Percentiles rank a stretch among this genome's conserved stretches.
These are phyloP conservation scores for Oehlia diaphana DNA, from an alignment of 192 early-diverging fungal species.

Conservation along the genomic window DNA sequence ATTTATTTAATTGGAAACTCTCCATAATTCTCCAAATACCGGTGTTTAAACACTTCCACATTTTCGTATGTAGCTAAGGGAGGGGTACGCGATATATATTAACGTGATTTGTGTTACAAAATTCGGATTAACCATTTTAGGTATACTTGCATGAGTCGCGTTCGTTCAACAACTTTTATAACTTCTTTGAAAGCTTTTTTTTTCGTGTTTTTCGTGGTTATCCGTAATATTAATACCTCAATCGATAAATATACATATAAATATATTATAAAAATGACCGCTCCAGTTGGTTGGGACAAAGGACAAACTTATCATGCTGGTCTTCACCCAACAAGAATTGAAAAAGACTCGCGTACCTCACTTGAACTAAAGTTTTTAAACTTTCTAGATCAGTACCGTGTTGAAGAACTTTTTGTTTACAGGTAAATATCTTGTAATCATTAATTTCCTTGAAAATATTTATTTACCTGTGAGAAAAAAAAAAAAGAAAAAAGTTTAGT, in stretches of 20 bases:
- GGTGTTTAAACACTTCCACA: too few relatives aligned
- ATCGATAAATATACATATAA: too few relatives aligned
- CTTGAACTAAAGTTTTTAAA: conserved; percentile 69
- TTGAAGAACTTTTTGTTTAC: conserved; percentile 84
- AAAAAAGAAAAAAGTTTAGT: too few relatives aligned
- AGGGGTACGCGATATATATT: too few relatives aligned
- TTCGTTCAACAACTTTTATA: background rate
- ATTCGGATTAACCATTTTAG: background rate
- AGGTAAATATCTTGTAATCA: conserved; percentile 44
- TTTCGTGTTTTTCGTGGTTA: background rate
- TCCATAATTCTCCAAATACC: too few relatives aligned
- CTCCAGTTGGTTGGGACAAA: conserved; percentile 79
- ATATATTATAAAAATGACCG: conserved; percentile 16
- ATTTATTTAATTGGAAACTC: too few relatives aligned
- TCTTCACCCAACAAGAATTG: conserved; percentile 60
- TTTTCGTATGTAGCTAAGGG: too few relatives aligned
- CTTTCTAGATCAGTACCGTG: conserved; percentile 85
- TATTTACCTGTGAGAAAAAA: too few relatives aligned
- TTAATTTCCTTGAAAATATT: too few relatives aligned
- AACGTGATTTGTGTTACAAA: too few relatives aligned
- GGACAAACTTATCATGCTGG: conserved; percentile 73
- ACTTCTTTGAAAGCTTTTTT: background rate
- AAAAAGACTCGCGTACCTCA: conserved; percentile 56
- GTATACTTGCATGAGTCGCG: background rate
- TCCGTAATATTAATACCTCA: too few relatives aligned